Evolutionary conservation across 345 rosid species (phyloP), one percentile per base, ranked within the genome.

Genomic region (Tarenaya hassleriana): DNA sequence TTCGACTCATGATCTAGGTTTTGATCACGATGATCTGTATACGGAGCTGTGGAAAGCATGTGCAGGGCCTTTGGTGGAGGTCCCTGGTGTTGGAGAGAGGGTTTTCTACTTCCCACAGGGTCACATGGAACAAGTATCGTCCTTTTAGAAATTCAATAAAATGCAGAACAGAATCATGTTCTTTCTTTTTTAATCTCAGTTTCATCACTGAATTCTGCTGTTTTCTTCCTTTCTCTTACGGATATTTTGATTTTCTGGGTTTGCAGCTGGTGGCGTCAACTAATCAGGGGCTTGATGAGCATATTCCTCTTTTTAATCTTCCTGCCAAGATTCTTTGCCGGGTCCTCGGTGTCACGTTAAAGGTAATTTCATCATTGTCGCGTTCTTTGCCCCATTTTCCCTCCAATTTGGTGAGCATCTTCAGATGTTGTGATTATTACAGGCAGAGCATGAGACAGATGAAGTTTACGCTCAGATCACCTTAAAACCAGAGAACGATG

Each of bases 401-500:
- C 8, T 35, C 4, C 34, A 32, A 7, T 9, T 49, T n/a, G 21
- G 11, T 50, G n/a, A 34, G 3, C 24, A 14, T 21, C 16, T 45
- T 24, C 10, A 12, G 24, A 16, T 44, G 20, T 44, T 44, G 40
- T 35, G 9, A 35, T 35, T 7, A 16, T 47, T 60, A 16, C 47
- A 81, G 94, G 97, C 96, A 15, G 97, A 86, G 34, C 82, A 72
- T 56, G 97, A 84, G 31, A 86, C 88, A 0, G 97, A 90, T 49
- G 97, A 90, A 56, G 87, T 86, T 63, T 90, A 90, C 58, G 85
- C 96, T 39, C 96, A 84, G 64, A 84, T 90, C 55, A 84, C 94
- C 62, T 67, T 90, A 74, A 81, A 47, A 12, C 94, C 96, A 17
- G 84, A 82, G 55, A 32, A 35, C 38, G 77, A 90, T 73, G 96